Evolutionary conservation across 495 filamentous ascomycete genomes (phyloP).

Genomic region (Tirmania nivea): DNA sequence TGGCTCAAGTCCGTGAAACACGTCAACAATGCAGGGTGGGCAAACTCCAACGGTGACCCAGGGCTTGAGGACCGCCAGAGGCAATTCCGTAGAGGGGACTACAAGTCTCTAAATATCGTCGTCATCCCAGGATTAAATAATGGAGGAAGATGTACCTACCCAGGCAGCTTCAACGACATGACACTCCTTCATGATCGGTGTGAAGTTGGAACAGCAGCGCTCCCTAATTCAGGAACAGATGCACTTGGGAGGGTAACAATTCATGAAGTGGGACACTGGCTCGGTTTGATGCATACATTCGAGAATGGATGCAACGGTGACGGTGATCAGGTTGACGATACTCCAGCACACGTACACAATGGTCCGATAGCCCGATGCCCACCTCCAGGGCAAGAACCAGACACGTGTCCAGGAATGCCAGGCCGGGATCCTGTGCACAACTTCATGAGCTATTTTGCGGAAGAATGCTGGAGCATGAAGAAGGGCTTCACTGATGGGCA

Average conservation of each 20-base stretch:
- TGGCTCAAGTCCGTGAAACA: background rate
- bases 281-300: constrained; percentile 35
- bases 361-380: background rate
- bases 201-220: background rate
- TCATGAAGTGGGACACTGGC: constrained; percentile 40
- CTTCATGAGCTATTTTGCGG: background rate
- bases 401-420: background rate
- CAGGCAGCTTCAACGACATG: background rate
- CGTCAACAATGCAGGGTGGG: background rate
- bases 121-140: background rate
- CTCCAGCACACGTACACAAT: background rate
- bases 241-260: background rate
- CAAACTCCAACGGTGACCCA: background rate
- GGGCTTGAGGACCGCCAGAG: background rate
- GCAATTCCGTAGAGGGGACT: background rate
- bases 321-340: background rate
- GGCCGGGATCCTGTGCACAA: background rate
- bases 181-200: background rate
- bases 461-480: background rate
- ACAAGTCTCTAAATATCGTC: background rate
- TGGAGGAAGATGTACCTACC: background rate
- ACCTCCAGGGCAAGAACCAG: no score
- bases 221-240: background rate
- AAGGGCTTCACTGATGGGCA: background rate
- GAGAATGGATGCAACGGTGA: constrained; percentile 20